Conservation (phyloP, 2,329 filamentous ascomycete genomes). For the Apiospora saccharicola region DNA sequence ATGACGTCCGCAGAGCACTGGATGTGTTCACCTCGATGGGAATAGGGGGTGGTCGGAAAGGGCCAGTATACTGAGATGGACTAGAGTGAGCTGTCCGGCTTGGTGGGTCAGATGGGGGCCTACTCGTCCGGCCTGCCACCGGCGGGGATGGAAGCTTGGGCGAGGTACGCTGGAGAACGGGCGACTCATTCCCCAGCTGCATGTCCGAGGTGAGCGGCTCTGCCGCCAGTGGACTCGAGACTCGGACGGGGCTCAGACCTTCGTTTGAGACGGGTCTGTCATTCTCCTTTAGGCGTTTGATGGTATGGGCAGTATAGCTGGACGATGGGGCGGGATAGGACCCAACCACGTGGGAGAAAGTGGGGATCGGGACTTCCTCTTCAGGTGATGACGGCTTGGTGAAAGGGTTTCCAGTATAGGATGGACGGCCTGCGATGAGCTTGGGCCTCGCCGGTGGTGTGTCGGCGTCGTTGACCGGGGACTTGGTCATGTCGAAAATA, state of each 20-base stretch:
- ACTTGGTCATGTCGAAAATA: not conserved
- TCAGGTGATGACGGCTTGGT: constrained; percentile 37
- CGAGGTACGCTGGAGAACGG: not conserved
- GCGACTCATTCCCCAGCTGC: not conserved
- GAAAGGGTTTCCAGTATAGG: constrained; percentile 43
- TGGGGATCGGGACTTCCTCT: constrained; percentile 36
- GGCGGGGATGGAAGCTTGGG: not conserved
- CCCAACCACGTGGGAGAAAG: constrained; percentile 39
- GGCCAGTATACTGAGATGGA: constrained; percentile 35
- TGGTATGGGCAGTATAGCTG: constrained; percentile 42
- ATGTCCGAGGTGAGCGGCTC: constrained; percentile 29
- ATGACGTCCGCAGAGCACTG: not conserved
- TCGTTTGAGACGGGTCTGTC: constrained; percentile 37
- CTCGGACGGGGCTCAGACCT: constrained; percentile 38
- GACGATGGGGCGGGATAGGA: constrained; percentile 41
- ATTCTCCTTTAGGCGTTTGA: constrained; percentile 42
- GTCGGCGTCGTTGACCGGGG: not conserved
- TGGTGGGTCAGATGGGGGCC: constrained; percentile 30
- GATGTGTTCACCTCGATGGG: constrained; percentile 27
- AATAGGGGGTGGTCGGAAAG: constrained; percentile 41
- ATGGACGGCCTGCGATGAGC: constrained; percentile 42
- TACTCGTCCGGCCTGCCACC: constrained; percentile 20
- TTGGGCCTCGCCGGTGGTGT: constrained; percentile 36
- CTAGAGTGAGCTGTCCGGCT: constrained; percentile 37
- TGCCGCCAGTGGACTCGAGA: constrained; percentile 38